phyloP scores from a whole-genome alignment of 768 basidiomycete genomes.

The Cubamyces sp. region DNA sequence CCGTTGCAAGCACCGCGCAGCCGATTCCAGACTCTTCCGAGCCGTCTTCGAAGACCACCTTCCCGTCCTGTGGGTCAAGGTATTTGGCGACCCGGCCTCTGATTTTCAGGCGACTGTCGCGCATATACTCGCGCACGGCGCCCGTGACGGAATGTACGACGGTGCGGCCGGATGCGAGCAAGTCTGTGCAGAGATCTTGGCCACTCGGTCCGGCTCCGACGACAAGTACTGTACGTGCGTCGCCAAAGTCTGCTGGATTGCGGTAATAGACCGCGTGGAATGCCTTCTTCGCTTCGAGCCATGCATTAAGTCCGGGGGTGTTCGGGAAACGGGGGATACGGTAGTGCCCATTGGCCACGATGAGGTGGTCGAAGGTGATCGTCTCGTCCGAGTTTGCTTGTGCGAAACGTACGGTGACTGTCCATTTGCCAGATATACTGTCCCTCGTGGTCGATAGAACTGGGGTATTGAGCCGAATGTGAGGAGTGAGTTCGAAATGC shows the following conservation, averaged over 20 bases:
- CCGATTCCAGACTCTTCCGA: constrained; percentile 57
- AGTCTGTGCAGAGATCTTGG: constrained; percentile 64
- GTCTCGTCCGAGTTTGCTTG: constrained; percentile 31
- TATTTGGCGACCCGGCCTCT: constrained; percentile 49
- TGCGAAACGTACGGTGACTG: constrained; percentile 36
- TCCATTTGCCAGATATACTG: constrained; percentile 45
- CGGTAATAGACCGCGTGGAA: constrained; percentile 75
- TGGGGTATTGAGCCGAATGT: constrained; percentile 64
- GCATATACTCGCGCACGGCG: constrained; percentile 28
- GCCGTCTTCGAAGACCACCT: constrained; percentile 64
- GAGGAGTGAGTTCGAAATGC: constrained; percentile 59
- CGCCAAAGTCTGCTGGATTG: constrained; percentile 44
- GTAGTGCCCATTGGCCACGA: constrained; percentile 81
- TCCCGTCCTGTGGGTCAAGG: constrained; percentile 43
- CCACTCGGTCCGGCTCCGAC: constrained; percentile 65
- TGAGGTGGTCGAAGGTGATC: constrained; percentile 59
- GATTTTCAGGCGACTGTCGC: constrained; percentile 29
- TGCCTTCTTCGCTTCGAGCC: constrained; percentile 57
- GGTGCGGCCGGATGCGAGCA: constrained; percentile 46
- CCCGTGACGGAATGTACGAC: constrained; percentile 62
- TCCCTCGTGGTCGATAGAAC: constrained; percentile 55
- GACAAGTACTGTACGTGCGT: constrained; percentile 44
- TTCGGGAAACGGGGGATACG: constrained; percentile 63
- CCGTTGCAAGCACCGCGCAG: constrained; percentile 75
- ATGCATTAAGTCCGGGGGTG: constrained; percentile 60